Evolutionary conservation across 768 basidiomycete genomes (phyloP).

Genomic region (Boletus rufocinnamomeus): DNA sequence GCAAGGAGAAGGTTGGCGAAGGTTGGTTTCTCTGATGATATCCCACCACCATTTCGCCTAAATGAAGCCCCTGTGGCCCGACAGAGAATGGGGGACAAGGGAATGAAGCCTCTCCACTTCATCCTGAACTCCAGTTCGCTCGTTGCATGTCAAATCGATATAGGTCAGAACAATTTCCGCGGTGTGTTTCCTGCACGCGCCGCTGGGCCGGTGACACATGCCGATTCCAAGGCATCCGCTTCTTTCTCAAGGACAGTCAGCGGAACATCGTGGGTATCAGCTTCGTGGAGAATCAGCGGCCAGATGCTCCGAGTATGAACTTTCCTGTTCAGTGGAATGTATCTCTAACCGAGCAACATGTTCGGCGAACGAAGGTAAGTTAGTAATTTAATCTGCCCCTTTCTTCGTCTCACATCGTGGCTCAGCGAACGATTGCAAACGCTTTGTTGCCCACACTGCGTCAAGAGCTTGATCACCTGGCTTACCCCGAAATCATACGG

Average conservation of each 20-base stretch:
- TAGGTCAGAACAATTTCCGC: slow-evolving; percentile 68
- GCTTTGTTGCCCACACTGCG: slow-evolving; percentile 68
- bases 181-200: slow-evolving; percentile 81
- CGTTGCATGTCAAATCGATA: slow-evolving; percentile 86
- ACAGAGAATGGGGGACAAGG: slow-evolving; percentile 33
- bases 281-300: slow-evolving; percentile 65
- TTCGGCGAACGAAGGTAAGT: slow-evolving; percentile 61
- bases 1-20: slow-evolving; percentile 46
- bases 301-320: slow-evolving; percentile 60
- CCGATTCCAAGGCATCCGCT: slow-evolving; percentile 83
- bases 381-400: slow-evolving; percentile 1
- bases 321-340: slow-evolving; percentile 70
- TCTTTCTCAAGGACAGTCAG: slow-evolving; percentile 65
- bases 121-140: slow-evolving; percentile 73
- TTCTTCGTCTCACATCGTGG: slow-evolving; percentile 15
- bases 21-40: slow-evolving; percentile 30
- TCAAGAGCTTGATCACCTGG: slow-evolving; percentile 64
- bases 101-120: slow-evolving; percentile 38
- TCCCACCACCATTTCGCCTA: slow-evolving; percentile 4
- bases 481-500: slow-evolving; percentile 58
- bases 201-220: slow-evolving; percentile 89
- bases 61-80: slow-evolving; percentile 27
- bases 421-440: slow-evolving; percentile 64
- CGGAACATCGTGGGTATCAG: slow-evolving; percentile 64
- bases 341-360: slow-evolving; percentile 48